phyloP scores from a whole-genome alignment of 2,329 filamentous ascomycete genomes.

The Aspergillus pseudoterreus region DNA sequence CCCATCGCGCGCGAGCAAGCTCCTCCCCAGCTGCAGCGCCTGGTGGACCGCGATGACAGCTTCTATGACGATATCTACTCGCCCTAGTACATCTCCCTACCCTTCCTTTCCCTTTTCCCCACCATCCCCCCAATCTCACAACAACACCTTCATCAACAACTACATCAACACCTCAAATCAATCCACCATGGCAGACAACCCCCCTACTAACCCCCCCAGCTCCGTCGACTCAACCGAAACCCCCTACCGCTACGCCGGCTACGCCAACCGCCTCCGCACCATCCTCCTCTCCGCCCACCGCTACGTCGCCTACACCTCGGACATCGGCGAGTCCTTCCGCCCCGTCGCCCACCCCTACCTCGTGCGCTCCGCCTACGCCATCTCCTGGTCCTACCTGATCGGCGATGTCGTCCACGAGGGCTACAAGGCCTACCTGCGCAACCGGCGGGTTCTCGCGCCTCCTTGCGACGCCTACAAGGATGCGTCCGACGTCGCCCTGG shows the following conservation, averaged over 20 bases:
- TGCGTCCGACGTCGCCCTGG: conserved; percentile 31
- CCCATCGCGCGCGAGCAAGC: conserved; percentile 48
- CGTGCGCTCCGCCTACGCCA: conserved; percentile 77
- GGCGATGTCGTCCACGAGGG: conserved; percentile 92
- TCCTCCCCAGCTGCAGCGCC: conserved; percentile 55
- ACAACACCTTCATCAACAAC: too few relatives aligned
- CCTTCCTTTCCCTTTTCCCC: too few relatives aligned
- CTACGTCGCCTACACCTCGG: conserved; percentile 94
- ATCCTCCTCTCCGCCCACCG: conserved; percentile 87
- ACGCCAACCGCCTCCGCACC: conserved; percentile 78
- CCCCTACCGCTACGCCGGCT: conserved; percentile 85
- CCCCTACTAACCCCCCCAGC: conserved; percentile 40
- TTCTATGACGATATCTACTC: conserved; percentile 75
- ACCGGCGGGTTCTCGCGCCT: conserved; percentile 71
- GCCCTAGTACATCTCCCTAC: conserved; percentile 61
- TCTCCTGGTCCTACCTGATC: conserved; percentile 88
- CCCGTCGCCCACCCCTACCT: conserved; percentile 83
- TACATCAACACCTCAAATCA: too few relatives aligned
- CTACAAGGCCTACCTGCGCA: conserved; percentile 89
- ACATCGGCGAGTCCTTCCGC: conserved; percentile 94
- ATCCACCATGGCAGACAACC: too few relatives aligned
- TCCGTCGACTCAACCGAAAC: conserved; percentile 77
- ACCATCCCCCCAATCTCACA: not conserved
- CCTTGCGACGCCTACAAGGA: conserved; percentile 50
- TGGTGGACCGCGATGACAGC: conserved; percentile 62